phyloP scores from a whole-genome alignment of 1,139 yeast genomes.

The Geotrichum australiense region DNA sequence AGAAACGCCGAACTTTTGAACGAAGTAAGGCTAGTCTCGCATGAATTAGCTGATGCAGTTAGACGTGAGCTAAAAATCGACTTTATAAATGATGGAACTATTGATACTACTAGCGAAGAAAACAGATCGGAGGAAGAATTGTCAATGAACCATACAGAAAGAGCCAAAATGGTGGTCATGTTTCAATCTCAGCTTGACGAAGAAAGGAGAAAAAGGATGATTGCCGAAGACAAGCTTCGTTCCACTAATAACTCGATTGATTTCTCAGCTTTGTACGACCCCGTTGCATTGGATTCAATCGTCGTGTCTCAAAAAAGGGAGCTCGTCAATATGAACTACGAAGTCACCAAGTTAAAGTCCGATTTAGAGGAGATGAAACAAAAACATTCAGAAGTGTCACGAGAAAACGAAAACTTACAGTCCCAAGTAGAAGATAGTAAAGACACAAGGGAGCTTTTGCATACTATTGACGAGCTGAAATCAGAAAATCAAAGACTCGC shows the following conservation, averaged over 20 bases:
- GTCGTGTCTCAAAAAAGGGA: slow-evolving; percentile 24
- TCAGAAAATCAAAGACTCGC: slow-evolving; percentile 33
- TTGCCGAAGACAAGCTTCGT: slow-evolving; percentile 23
- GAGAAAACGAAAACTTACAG: slow-evolving; percentile 20
- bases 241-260: slow-evolving; percentile 1
- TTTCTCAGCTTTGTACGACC: slow-evolving; percentile 7
- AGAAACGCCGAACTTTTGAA: slow-evolving; percentile 24
- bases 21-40: slow-evolving; percentile 33
- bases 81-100: not conserved
- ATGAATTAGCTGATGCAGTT: slow-evolving; percentile 35
- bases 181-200: slow-evolving; percentile 29
- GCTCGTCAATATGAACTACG: slow-evolving; percentile 24
- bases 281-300: slow-evolving; percentile 23
- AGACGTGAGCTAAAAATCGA: slow-evolving; percentile 33
- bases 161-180: slow-evolving; percentile 26
- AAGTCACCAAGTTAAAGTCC: slow-evolving; percentile 21
- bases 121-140: not conserved
- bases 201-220: slow-evolving; percentile 32
- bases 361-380: slow-evolving; percentile 1
- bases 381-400: not conserved
- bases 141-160: slow-evolving; percentile 15
- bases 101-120: not conserved
- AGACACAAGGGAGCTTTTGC: slow-evolving; percentile 29
- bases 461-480: slow-evolving; percentile 32
- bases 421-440: slow-evolving; percentile 30